Percentiles rank a stretch among this genome's conserved stretches.
Conservation (phyloP, 176 grass and related monocot species). For the Aechmea fasciata region DNA sequence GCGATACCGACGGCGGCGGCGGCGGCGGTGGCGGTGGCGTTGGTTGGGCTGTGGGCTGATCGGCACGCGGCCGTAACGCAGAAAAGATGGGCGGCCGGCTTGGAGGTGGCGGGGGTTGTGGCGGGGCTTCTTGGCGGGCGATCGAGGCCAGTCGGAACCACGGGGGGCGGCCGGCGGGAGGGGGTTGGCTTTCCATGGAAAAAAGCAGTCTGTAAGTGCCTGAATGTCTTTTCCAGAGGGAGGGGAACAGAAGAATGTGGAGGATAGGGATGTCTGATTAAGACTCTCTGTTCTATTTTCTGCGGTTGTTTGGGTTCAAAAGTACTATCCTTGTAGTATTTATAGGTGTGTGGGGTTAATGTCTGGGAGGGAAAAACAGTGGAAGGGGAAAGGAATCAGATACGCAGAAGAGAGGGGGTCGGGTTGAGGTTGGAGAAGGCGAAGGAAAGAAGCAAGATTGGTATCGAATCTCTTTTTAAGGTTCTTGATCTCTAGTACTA, state of each 20-base stretch:
- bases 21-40: background rate
- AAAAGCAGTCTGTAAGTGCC: no score
- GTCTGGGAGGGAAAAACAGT: no score
- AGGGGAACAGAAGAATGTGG: background rate
- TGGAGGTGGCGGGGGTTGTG: background rate
- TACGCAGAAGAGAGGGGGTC: no score
- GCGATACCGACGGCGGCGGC: background rate
- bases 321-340: background rate
- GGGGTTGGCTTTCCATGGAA: conserved; percentile 28
- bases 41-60: background rate
- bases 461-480: conserved; percentile 19
- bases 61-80: background rate
- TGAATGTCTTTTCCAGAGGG: no score
- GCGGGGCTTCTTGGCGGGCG: background rate
- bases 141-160: conserved; percentile 36
- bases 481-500: background rate
- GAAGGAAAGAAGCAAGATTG: conserved; percentile 13
- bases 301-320: conserved; percentile 18
- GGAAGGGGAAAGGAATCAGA: no score
- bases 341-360: background rate
- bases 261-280: background rate
- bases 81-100: conserved; percentile 2
- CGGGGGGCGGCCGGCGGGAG: background rate
- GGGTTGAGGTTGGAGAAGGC: conserved; percentile 6
- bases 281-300: background rate